Evolutionary conservation across 106 monocot genomes (phyloP), one percentile per base, ranked within the genome.

Genomic region (Acanthochlamys bracteata): DNA sequence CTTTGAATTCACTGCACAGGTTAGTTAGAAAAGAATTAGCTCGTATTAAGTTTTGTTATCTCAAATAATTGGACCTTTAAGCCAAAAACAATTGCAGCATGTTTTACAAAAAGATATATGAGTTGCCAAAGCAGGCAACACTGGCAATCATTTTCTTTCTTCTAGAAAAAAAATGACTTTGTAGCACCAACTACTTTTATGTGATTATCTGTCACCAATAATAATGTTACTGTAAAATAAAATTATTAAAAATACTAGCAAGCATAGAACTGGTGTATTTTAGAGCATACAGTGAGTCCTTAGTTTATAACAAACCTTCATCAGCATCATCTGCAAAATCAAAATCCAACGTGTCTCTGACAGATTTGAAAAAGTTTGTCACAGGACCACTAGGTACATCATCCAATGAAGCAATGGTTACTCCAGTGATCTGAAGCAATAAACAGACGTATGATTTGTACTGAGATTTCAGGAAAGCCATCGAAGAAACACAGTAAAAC

Each of bases 291-390:
- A n/a, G n/a, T n/a, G n/a, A n/a, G n/a, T n/a, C n/a, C n/a, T n/a
- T n/a, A n/a, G n/a, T n/a, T n/a, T n/a, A n/a, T n/a, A 7, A 45
- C 43, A 65, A 65, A 96, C 95, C 95, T 84, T 87, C 95, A 76
- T 68, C n/a, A n/a, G n/a, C 65, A 9, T 90, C 84, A 55, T 90
- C 95, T 19, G 63, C 47, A 72, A 88, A 90, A 80, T 96, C 95
- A 87, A 96, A 96, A 76, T 96, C 95, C 71, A 96, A 64, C 14
- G 87, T 83, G 39, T 56, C 84, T 53, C 84, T 87, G 57, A 96
- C 74, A 40, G 87, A 90, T 76, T 63, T 84, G 76, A 90, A 90
- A 71, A 96, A 87, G 62, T 43, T 82, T 24, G 59, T 67, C 25
- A 90, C 82, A 24, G 90, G 68, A 0, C 84, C 95, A 67, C 73